Evolutionary conservation across 768 basidiomycete species (phyloP), one percentile per base, ranked within the genome.

Genomic region (Omphalotus guepiniiformis): DNA sequence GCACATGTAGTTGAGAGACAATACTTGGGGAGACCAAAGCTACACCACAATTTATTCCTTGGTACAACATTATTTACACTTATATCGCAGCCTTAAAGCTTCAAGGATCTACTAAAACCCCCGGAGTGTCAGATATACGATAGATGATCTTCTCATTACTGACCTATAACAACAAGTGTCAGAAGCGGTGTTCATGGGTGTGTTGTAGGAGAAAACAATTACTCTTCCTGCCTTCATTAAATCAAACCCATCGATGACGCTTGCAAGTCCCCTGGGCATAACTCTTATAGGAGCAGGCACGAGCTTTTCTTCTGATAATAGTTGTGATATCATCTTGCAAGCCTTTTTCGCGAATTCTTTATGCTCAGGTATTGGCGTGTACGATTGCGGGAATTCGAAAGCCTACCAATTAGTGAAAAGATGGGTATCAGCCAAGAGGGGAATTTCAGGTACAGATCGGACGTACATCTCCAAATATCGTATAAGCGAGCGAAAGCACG

Each of bases 221-320:
- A 45, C 50, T 41, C 54, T 54, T 4, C 55, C 55, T 11, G 36
- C 26, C 47, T 50, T 39, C 48, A 49, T 30, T 22, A 49, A 56
- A 18, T 43, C 39, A 23, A 56, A 40, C 1, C 55, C 55, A 12
- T 56, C 53, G 4, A 41, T 49, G 12, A 54, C 39, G 16, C 42
- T 42, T 8, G 37, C 42, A 6, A 56, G 47, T 4, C 55, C 55
- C 21, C 48, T 49, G 3, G 43, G 43, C 25, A 34, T 34, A 25
- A 45, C 30, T 35, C 26, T 45, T 8, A 45, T 36, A 3, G 43
- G 43, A 1, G 36, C 19, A n/a, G 43, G 43, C 13, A 36, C 34
- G 16, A 45, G 21, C 13, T 35, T 45, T 11, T 34, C 43, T 16
- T 29, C 22, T 22, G 32, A 34, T 12, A 45, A 34, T 4, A 45